Conservation (phyloP, 148 eudicot species). For the Polygonum aviculare region DNA sequence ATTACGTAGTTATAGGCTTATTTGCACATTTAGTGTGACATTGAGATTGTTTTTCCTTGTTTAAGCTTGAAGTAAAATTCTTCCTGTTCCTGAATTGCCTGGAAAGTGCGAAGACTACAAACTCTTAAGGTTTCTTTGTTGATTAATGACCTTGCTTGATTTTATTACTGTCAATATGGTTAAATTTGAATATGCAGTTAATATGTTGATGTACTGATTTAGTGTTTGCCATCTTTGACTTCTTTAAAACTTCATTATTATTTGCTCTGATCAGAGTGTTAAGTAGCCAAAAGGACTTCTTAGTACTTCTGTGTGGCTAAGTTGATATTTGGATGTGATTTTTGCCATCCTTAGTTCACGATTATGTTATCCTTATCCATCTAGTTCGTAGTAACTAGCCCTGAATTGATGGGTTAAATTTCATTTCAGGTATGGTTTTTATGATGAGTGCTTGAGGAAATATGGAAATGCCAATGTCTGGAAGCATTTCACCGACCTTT, state of each 20-base stretch:
- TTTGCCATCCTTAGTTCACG: background rate
- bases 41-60: background rate
- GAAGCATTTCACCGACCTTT: conserved; percentile 97
- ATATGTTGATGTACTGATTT: background rate
- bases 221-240: background rate
- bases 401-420: background rate
- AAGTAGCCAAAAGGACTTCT: background rate
- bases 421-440: conserved; percentile 74
- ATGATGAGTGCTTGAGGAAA: conserved; percentile 98
- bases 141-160: background rate
- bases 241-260: background rate
- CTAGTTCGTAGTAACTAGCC: background rate
- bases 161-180: background rate
- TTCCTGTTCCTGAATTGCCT: background rate
- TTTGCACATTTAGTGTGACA: background rate
- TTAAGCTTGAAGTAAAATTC: background rate
- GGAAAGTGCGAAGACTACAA: background rate
- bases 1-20: background rate
- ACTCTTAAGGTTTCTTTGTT: background rate
- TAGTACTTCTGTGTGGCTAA: background rate
- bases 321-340: background rate
- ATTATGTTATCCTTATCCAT: background rate
- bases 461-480: conserved; percentile 99
- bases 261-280: background rate
- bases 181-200: background rate